These are phyloP conservation scores for Lyophyllum atratum DNA, from an alignment of 768 basidiomycete species.

Conservation along the genomic window DNA sequence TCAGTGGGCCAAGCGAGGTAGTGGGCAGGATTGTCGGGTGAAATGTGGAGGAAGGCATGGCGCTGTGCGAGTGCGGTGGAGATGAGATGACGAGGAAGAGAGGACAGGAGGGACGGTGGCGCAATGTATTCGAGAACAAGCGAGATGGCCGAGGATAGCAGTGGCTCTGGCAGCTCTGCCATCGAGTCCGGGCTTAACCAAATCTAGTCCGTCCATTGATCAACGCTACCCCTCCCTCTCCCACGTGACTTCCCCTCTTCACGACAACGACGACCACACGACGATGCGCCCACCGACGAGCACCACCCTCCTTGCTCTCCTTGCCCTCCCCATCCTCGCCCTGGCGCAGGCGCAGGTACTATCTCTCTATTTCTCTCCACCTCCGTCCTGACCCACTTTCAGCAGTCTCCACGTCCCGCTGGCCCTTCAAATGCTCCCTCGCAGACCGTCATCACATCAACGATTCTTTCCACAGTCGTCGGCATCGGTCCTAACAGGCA, in stretches of 20 bases:
- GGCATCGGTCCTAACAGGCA: conserved; percentile 42
- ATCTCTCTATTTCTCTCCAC: background rate
- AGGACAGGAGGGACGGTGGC: conserved; percentile 48
- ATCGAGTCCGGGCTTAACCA: background rate
- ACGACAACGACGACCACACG: conserved; percentile 8
- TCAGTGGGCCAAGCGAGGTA: conserved; percentile 73
- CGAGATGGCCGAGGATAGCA: conserved; percentile 35
- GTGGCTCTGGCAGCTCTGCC: conserved; percentile 3
- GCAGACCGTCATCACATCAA: conserved; percentile 40
- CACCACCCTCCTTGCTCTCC: conserved; percentile 31
- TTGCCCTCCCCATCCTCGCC: conserved; percentile 42
- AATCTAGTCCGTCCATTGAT: background rate
- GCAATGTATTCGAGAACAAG: conserved; percentile 60
- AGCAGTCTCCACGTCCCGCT: conserved; percentile 6
- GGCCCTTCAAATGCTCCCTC: conserved; percentile 24
- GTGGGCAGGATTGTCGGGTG: conserved; percentile 46
- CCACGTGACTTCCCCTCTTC: conserved; percentile 14
- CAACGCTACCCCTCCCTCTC: background rate
- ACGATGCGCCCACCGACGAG: conserved; percentile 21
- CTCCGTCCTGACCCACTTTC: conserved; percentile 1
- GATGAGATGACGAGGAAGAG: conserved; percentile 61
- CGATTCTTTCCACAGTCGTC: conserved; percentile 37
- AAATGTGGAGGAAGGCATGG: conserved; percentile 63
- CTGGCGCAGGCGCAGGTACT: conserved; percentile 46
- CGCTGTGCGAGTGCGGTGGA: conserved; percentile 62